phyloP scores from a whole-genome alignment of 106 monocot species.

The Alisma plantagoaquatica region DNA sequence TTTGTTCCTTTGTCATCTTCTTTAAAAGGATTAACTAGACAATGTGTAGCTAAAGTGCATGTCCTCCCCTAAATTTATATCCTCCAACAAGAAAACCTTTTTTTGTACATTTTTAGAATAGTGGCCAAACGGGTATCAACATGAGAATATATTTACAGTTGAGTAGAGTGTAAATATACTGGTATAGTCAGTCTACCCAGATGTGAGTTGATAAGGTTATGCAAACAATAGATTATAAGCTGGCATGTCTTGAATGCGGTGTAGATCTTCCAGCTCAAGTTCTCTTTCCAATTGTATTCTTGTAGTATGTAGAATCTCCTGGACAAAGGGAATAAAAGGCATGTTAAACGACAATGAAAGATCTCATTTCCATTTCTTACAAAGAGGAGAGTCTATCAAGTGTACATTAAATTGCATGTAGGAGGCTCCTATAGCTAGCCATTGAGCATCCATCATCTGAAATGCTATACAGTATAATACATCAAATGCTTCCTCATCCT shows the following conservation, averaged over 20 bases:
- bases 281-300: constrained; percentile 76
- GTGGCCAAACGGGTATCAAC: too few relatives aligned
- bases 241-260: constrained; percentile 64
- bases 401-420: constrained; percentile 86
- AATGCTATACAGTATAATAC: constrained; percentile 78
- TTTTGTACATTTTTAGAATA: too few relatives aligned
- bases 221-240: constrained; percentile 80
- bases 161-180: too few relatives aligned
- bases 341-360: neutral
- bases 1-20: too few relatives aligned
- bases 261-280: constrained; percentile 57
- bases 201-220: too few relatives aligned
- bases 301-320: constrained; percentile 73
- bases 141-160: too few relatives aligned
- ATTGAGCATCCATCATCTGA: constrained; percentile 91
- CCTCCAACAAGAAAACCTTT: too few relatives aligned
- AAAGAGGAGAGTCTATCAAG: neutral
- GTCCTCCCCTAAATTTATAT: too few relatives aligned
- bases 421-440: constrained; percentile 82
- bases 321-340: neutral
- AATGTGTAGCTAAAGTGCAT: too few relatives aligned
- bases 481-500: constrained; percentile 85
- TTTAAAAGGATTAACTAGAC: too few relatives aligned
- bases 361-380: neutral
- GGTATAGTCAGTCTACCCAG: too few relatives aligned